Evolutionary conservation across 345 rosid species (phyloP), one percentile per base, ranked within the genome.

Genomic region (Laguncularia racemosa): DNA sequence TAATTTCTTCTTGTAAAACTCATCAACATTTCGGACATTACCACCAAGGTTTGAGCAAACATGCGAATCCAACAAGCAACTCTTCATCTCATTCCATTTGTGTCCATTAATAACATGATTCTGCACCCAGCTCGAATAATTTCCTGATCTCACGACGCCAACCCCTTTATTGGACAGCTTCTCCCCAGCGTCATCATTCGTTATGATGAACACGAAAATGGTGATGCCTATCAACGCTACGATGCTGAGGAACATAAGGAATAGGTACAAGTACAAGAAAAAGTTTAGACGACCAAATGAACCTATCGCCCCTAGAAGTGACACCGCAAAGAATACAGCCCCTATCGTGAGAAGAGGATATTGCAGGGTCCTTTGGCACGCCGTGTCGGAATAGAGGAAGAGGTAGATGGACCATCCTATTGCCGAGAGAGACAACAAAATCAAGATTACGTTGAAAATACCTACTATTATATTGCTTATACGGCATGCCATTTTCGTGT

Each of bases 71-170:
- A 50, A 11, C 26, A 64, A 16, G 44, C 69, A 70, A 23, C 61
- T 64, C 53, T 55, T 63, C 20, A 70, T 55, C 53, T 43, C 16
- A 12, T 58, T 21, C 73, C 73, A 70, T n/a, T 55, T 58, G 44
- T 59, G 50, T n/a, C 26, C 21, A 14, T 50, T 23, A 13, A 14
- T 16, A 6, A 64, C 48, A 14, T 52, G 26, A 14, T 59, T 45
- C 49, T 49, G 55, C 16, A 70, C 20, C 69, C 69, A 70, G 12
- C 55, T 23, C 2, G 56, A 60, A 48, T 57, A 64, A 50, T 70
- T 57, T 14, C 44, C 58, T 9, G 38, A 28, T 33, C 28, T 26
- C 38, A 46, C 46, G 20, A 47, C 33, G 16, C 19, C 45, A 28
- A 19, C 58, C 46, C 58, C 53, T 43, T 14, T 12, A n/a, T 17